Evolutionary conservation across 371 early-diverging fungal species (phyloP).

Genomic region (Choanephora cucurbitarum): DNA sequence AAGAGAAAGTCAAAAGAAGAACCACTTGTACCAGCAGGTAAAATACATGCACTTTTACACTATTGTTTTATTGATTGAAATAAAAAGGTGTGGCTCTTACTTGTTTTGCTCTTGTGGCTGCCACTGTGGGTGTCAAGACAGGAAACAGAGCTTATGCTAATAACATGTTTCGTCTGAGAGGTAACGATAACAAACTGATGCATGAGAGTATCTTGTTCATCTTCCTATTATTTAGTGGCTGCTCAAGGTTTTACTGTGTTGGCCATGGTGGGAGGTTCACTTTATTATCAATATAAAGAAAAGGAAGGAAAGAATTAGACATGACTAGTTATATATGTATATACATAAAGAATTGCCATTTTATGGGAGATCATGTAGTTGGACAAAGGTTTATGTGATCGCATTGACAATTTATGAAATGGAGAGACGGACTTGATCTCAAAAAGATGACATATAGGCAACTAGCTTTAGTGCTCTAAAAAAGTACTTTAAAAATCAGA

Average conservation of each 20-base stretch:
- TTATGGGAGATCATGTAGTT: no score
- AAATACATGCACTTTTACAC: neutral
- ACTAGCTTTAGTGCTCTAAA: no score
- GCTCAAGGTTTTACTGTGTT: slow-evolving; percentile 50
- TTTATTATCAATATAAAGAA: slow-evolving; percentile 44
- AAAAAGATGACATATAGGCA: no score
- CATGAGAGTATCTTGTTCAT: neutral
- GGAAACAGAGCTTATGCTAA: slow-evolving; percentile 53
- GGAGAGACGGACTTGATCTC: no score
- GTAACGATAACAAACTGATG: slow-evolving; percentile 14
- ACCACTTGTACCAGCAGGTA: slow-evolving; percentile 55
- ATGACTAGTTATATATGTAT: slow-evolving; percentile 2
- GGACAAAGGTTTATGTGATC: no score
- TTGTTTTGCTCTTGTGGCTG: slow-evolving; percentile 52
- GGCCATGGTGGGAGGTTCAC: slow-evolving; percentile 51
- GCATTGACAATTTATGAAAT: no score
- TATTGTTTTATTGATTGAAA: no score
- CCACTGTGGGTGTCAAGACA: slow-evolving; percentile 49
- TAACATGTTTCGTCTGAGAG: slow-evolving; percentile 54
- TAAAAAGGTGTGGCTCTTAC: slow-evolving; percentile 57
- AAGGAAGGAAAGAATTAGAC: slow-evolving; percentile 22
- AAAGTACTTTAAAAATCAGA: no score
- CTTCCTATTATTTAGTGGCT: slow-evolving; percentile 30
- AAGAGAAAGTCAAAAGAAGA: slow-evolving; percentile 51
- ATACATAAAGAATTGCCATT: no score